phyloP scores from a whole-genome alignment of 768 basidiomycete species.

The Trametes elegans region DNA sequence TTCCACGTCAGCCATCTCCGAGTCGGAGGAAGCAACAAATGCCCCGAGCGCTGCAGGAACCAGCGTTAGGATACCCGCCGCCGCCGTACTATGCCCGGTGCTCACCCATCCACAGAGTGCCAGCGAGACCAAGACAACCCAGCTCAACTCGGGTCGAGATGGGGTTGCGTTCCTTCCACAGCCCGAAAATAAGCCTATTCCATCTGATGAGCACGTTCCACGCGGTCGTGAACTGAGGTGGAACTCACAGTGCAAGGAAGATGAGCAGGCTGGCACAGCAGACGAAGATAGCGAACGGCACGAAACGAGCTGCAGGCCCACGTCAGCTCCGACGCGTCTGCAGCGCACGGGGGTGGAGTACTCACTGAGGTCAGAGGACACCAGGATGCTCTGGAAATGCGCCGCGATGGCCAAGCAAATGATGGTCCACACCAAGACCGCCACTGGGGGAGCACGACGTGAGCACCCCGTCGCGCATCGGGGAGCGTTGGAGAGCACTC shows the following conservation, averaged over 20 bases:
- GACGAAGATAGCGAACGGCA: constrained; percentile 83
- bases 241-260: constrained; percentile 61
- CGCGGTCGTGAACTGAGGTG: not conserved
- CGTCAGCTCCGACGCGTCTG: constrained; percentile 2
- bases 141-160: constrained; percentile 78
- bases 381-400: constrained; percentile 69
- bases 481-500: constrained; percentile 26
- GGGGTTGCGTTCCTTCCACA: constrained; percentile 67
- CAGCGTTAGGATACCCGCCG: constrained; percentile 1
- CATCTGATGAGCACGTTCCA: constrained; percentile 4
- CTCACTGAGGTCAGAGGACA: constrained; percentile 80
- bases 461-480: not conserved
- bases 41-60: constrained; percentile 60
- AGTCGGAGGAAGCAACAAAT: constrained; percentile 71
- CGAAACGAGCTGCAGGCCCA: constrained; percentile 65
- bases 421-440: constrained; percentile 70
- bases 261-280: constrained; percentile 68
- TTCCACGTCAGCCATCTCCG: constrained; percentile 78
- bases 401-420: constrained; percentile 79
- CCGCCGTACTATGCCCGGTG: constrained; percentile 1
- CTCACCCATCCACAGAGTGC: constrained; percentile 79
- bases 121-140: constrained; percentile 64
- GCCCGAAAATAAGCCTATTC: constrained; percentile 60
- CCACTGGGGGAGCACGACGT: constrained; percentile 39
- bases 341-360: not conserved